Evolutionary conservation across 1,139 yeast species (phyloP).

Genomic region (Saccharomycopsis phalli): DNA sequence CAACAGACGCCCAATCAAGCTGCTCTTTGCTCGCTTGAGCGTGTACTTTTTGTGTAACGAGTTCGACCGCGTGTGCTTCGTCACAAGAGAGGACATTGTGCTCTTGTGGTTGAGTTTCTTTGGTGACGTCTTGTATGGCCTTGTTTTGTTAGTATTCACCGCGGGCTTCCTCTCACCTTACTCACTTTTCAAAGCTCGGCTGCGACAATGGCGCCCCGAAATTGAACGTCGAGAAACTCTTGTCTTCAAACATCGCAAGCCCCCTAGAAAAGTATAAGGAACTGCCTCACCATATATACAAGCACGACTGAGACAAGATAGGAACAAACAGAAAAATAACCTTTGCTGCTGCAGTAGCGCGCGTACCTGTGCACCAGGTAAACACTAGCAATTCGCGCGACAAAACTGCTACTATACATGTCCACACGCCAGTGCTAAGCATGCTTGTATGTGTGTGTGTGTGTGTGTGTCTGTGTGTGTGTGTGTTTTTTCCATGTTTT

Average conservation of each 20-base stretch:
- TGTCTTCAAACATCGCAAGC: not conserved
- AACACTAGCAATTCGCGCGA: too few relatives aligned
- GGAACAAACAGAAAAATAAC: too few relatives aligned
- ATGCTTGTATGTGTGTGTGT: too few relatives aligned
- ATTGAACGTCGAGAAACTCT: too few relatives aligned
- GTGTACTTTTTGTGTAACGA: conserved; percentile 10
- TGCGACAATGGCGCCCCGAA: conserved; percentile 5
- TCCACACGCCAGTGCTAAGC: too few relatives aligned
- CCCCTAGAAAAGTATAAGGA: too few relatives aligned
- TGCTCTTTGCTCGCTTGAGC: conserved; percentile 1
- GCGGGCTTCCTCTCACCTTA: not conserved
- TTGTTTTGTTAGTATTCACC: not conserved
- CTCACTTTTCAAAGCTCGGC: not conserved
- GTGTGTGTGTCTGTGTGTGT: too few relatives aligned
- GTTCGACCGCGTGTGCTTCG: conserved; percentile 10
- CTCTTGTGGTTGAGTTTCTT: not conserved
- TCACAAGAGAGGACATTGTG: not conserved
- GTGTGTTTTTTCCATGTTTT: too few relatives aligned
- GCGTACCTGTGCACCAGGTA: too few relatives aligned
- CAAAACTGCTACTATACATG: too few relatives aligned
- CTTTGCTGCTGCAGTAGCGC: too few relatives aligned
- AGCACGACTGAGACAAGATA: not conserved
- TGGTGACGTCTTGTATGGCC: not conserved
- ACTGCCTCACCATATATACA: too few relatives aligned
- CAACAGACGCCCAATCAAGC: not conserved